Percentiles rank a stretch among this genome's conserved stretches.
These are phyloP conservation scores for Neurospora sp. DNA, from an alignment of 495 filamentous ascomycete genomes.

Conservation along the genomic window DNA sequence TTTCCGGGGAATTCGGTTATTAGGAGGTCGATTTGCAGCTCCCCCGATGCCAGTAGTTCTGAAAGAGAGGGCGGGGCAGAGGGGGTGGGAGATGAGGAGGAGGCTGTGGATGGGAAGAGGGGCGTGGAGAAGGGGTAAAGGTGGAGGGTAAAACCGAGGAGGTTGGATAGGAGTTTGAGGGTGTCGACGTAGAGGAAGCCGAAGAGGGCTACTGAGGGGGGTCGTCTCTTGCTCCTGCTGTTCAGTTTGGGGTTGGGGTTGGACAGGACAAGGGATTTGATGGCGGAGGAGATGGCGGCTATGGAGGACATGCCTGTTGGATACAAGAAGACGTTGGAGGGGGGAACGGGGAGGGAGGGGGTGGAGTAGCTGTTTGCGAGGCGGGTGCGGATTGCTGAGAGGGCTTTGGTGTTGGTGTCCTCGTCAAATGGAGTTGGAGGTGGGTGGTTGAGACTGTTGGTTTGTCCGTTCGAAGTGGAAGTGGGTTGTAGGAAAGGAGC, in stretches of 20 bases:
- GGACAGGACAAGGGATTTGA: not conserved
- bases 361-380: slow-evolving; percentile 1
- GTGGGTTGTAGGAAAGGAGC: not conserved
- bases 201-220: not conserved
- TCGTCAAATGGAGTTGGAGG: not conserved
- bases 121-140: slow-evolving; percentile 6
- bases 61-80: not conserved
- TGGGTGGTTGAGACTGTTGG: not conserved
- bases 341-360: not conserved
- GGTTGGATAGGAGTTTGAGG: slow-evolving; percentile 7
- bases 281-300: not conserved
- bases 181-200: slow-evolving; percentile 22
- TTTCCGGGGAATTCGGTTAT: slow-evolving; percentile 23
- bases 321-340: slow-evolving; percentile 13
- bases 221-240: not conserved
- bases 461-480: not conserved
- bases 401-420: not conserved
- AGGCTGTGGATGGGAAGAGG: too few relatives aligned
- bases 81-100: too few relatives aligned
- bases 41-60: not conserved
- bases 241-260: not conserved
- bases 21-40: not conserved
- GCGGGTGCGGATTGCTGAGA: not conserved
- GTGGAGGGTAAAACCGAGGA: not conserved
- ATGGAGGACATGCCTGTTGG: slow-evolving; percentile 15